phyloP scores from a whole-genome alignment of 306 rosid species.

The Castanopsis chinensis region DNA sequence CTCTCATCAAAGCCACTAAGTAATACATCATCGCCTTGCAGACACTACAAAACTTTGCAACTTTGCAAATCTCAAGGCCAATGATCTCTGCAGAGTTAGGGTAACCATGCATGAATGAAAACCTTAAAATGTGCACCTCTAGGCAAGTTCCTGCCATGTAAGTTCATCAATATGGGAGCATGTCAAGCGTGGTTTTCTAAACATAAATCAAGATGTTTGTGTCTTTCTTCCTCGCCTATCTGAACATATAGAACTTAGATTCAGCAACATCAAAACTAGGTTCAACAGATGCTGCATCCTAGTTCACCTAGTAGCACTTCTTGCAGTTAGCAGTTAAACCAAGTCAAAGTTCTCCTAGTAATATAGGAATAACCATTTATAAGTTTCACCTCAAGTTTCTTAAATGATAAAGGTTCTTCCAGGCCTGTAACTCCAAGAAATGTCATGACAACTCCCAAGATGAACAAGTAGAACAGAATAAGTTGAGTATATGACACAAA shows the following conservation, averaged over 20 bases:
- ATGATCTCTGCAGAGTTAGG: slow-evolving; percentile 76
- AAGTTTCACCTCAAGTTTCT: slow-evolving; percentile 84
- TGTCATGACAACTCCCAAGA: slow-evolving; percentile 70
- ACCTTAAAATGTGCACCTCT: slow-evolving; percentile 67
- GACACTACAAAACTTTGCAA: slow-evolving; percentile 84
- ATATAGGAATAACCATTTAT: slow-evolving; percentile 49
- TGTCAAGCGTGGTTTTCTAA: slow-evolving; percentile 61
- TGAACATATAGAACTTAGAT: slow-evolving; percentile 35
- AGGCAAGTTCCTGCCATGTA: slow-evolving; percentile 93
- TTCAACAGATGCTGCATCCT: slow-evolving; percentile 85
- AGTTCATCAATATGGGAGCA: slow-evolving; percentile 81
- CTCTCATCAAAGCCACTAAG: slow-evolving; percentile 87
- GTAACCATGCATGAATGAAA: slow-evolving; percentile 82
- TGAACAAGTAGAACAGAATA: slow-evolving; percentile 7
- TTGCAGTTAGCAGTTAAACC: slow-evolving; percentile 71
- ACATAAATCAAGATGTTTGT: slow-evolving; percentile 52
- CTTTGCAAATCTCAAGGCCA: slow-evolving; percentile 68
- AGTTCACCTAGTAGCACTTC: slow-evolving; percentile 78
- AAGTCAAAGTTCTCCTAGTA: slow-evolving; percentile 62
- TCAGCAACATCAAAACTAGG: slow-evolving; percentile 93
- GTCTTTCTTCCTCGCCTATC: slow-evolving; percentile 89
- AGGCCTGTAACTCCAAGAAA: slow-evolving; percentile 68
- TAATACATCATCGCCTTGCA: slow-evolving; percentile 93
- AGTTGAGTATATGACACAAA: too few species aligned
- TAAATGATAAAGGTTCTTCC: slow-evolving; percentile 53